Evolutionary conservation across 202 grass and related monocot genomes (phyloP).

Genomic region (Musa balbisiana): DNA sequence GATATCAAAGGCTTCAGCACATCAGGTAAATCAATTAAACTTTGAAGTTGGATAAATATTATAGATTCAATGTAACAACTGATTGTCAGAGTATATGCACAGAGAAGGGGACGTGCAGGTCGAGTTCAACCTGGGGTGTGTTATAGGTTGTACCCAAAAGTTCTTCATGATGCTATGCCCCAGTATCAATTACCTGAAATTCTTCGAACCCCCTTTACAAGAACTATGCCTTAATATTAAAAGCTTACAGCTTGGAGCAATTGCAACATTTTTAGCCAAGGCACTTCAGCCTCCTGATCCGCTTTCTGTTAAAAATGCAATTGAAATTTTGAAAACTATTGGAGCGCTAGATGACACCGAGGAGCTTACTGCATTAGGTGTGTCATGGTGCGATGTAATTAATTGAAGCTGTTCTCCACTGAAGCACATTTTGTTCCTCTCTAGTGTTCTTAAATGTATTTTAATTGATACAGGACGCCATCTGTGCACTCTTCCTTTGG

Average conservation of each 20-base stretch:
- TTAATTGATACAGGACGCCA: conserved; percentile 55
- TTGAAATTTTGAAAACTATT: conserved; percentile 90
- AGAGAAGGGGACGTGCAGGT: conserved; percentile 90
- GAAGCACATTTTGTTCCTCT: conserved; percentile 2
- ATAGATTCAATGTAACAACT: conserved; percentile 19
- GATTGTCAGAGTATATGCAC: conserved; percentile 13
- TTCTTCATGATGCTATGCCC: conserved; percentile 78
- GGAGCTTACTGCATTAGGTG: conserved; percentile 90
- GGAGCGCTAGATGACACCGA: conserved; percentile 77
- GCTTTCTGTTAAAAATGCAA: conserved; percentile 86
- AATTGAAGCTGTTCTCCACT: conserved; percentile 5
- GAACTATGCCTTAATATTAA: conserved; percentile 95
- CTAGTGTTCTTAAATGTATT: conserved; percentile 7
- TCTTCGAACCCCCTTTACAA: conserved; percentile 91
- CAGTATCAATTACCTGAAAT: conserved; percentile 99
- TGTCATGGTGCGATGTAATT: conserved; percentile 20
- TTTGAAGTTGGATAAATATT: background rate
- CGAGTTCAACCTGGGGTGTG: conserved; percentile 79
- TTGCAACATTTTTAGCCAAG: conserved; percentile 78
- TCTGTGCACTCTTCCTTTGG: conserved; percentile 80
- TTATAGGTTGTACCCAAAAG: conserved; percentile 91
- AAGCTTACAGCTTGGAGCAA: conserved; percentile 74
- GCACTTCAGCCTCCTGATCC: conserved; percentile 83
- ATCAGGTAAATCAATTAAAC: conserved; percentile 49
- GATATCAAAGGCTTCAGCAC: conserved; percentile 99